Base-by-base conservation (phyloP, 768 basidiomycete species). In the Trametes cubensis region DNA sequence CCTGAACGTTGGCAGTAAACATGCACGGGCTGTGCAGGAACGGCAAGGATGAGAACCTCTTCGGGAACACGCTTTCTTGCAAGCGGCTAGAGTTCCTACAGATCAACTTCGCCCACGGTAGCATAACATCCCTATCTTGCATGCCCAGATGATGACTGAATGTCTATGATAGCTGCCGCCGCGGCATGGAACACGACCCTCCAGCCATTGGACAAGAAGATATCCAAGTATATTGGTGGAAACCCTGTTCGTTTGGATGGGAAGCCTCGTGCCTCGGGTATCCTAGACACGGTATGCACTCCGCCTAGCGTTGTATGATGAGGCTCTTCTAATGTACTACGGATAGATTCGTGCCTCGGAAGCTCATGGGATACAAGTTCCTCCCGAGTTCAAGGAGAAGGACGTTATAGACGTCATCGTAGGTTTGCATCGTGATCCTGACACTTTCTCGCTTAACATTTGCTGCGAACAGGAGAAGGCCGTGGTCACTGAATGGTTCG, bases 401-500 rank as follows among this genome's bases (percentile, higher is more conserved):
- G 69, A 72, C 17, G 78, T 88, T 6, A 73, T 87, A 4, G 81
- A 84, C 65, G 67, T 81, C 45, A 84, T 93, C 30, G 90, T 75
- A 18, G 28, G 50, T 41, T 23, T 10, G 5, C 25, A 25, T 18
- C 34, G 4, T 21, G 23, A 20, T 10, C 17, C 10, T 4, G 26
- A 4, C 20, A 39, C 20, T 25, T n/a, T 30, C 44, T 54, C 21
- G 20, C 30, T n/a, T 13, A 17, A 21, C 46, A 11, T 17, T 7
- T 51, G 30, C 2, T 17, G 3, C 18, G 2, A 21, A 3, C 51
- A 90, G 87, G 88, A 94, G 75, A 78, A 79, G 56, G 90, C 89
- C 20, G 85, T 90, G 4, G 83, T 88, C 25, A 81, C 80, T 50
- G 91, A 94, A 72, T 93, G 91, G 90, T 94, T 89, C 71, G 79